Conservation (phyloP, 202 grass and related monocot genomes). For the Brachypodium distachyon region DNA sequence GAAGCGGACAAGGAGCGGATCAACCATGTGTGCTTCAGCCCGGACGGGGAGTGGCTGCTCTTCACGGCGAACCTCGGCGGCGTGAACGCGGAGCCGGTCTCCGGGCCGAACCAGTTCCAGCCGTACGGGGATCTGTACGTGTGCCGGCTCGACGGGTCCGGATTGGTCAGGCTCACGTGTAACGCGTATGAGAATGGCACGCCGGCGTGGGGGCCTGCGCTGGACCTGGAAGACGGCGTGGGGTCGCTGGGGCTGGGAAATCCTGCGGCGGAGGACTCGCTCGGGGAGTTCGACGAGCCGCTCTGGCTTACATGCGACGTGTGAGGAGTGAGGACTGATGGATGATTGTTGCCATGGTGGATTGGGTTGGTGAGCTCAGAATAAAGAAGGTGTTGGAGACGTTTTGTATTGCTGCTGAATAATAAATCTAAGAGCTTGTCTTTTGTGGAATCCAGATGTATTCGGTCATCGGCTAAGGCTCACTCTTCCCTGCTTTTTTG, state of each 20-base stretch:
- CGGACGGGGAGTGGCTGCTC: slow-evolving; percentile 64
- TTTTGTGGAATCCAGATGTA: too few relatives aligned
- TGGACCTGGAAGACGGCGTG: slow-evolving; percentile 9
- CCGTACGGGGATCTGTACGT: slow-evolving; percentile 80
- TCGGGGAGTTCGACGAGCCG: slow-evolving; percentile 67
- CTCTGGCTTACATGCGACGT: slow-evolving; percentile 59
- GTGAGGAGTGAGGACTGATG: neutral
- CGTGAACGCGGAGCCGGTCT: slow-evolving; percentile 53
- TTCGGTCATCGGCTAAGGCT: too few relatives aligned
- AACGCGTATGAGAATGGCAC: slow-evolving; percentile 88
- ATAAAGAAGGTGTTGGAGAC: neutral
- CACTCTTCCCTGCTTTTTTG: too few relatives aligned
- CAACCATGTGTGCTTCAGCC: slow-evolving; percentile 96
- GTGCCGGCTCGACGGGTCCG: slow-evolving; percentile 61
- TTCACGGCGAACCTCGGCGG: slow-evolving; percentile 78
- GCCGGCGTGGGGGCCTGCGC: slow-evolving; percentile 37
- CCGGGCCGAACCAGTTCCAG: slow-evolving; percentile 73
- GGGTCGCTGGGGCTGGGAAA: slow-evolving; percentile 16
- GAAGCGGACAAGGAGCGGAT: slow-evolving; percentile 68
- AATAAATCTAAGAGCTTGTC: too few relatives aligned
- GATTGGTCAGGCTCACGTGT: slow-evolving; percentile 54
- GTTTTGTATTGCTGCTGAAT: neutral
- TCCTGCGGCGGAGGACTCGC: slow-evolving; percentile 22
- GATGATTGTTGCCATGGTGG: neutral
- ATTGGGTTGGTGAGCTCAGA: neutral